These are phyloP conservation scores for Cordia subcordata DNA, from an alignment of 257 asterid species.

Conservation along the genomic window DNA sequence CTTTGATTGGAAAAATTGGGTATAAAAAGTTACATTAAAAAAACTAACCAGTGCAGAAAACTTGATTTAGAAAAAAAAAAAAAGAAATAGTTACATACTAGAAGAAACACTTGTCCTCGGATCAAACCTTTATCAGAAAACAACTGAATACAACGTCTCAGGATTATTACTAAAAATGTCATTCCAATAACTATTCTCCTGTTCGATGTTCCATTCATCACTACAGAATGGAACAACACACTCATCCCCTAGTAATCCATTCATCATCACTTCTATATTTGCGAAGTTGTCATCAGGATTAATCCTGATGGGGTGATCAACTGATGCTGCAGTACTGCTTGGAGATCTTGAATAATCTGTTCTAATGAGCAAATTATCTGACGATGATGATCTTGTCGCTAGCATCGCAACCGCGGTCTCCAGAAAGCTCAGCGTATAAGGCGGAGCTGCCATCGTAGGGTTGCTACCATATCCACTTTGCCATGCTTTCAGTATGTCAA, in stretches of 20 bases:
- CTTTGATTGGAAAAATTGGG: no score
- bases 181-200: slow-evolving; percentile 4
- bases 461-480: slow-evolving; percentile 3
- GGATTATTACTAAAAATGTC: not conserved
- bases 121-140: not conserved
- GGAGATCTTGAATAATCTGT: no score
- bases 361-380: not conserved
- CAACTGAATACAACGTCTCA: slow-evolving; percentile 1
- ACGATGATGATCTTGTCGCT: not conserved
- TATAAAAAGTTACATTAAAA: no score
- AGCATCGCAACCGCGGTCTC: not conserved
- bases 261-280: not conserved
- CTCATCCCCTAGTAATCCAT: not conserved
- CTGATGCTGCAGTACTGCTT: not conserved
- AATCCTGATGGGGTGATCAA: no score
- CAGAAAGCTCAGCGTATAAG: slow-evolving; percentile 1
- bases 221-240: not conserved
- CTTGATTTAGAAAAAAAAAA: no score
- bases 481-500: slow-evolving; percentile 4
- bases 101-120: not conserved
- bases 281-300: no score
- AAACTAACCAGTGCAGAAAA: no score
- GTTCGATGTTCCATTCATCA: not conserved
- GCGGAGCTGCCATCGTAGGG: not conserved
- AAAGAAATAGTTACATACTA: not conserved